Base-by-base conservation (phyloP, 805 yeast genomes). In the Clavispora santaluciae region DNA sequence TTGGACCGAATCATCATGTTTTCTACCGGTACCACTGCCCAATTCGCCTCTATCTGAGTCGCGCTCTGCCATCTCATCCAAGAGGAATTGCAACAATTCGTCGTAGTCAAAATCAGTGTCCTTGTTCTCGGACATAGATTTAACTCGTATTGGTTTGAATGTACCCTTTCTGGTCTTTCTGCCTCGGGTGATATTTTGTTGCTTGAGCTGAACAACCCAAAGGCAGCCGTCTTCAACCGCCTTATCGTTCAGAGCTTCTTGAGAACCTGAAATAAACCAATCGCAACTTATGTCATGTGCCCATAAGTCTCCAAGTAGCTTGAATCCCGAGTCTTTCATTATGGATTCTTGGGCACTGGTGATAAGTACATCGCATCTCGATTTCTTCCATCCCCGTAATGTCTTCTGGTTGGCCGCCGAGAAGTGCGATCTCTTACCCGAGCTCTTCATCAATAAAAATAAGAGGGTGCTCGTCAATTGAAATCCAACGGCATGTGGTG, bases 281-380 rank as follows among this genome's bases (percentile, higher is more conserved):
- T 93, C 99, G 4, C 95, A 86, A 40, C 83, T 74, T 31, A 93
- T 81, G n/a, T 78, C 81, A n/a, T 68, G 63, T 6, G 73, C 68
- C 98, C 99, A 90, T 21, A 93, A 57, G 28, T 66, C 64, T 31
- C 72, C 76, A 40, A 88, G 54, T 6, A 87, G 64, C 33, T 78
- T 83, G 23, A 81, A 75, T 1, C 90, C 91, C 36, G 76, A 65
- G 1, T 81, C 77, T 17, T 72, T 71, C 44, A 87, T 60, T 15
- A 75, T 63, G 1, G 76, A 62, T 24, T 74, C 75, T 16, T 83
- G 76, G 44, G 83, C 74, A 48, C 91, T 75, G 0, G 93, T 75
- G 6, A 93, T 78, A 22, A 93, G 60, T 1, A 90, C 95, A 53
- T 88, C 91, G 60, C 96, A 89, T 50, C 95, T 71, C 81, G 78